A percentile compares a stretch with the other conserved stretches of the same genome.
Evolutionary conservation across 2,329 filamentous ascomycete species (phyloP).

Genomic region (Trichoderma afroharzianum): DNA sequence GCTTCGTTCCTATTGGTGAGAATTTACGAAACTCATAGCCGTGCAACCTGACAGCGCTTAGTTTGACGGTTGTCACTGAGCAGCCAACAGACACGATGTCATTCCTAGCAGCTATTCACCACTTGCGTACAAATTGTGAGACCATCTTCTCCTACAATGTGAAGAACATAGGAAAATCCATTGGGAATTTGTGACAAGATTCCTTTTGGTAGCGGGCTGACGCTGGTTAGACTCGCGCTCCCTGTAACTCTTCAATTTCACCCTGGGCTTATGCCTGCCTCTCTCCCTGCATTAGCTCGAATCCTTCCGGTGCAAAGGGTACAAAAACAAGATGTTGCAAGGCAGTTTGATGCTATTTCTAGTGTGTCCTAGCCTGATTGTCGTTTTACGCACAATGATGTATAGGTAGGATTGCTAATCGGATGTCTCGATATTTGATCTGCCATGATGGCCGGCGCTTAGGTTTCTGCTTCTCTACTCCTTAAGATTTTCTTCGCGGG

Average conservation of each 20-base stretch:
- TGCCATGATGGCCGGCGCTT: not conserved
- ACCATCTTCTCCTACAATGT: not conserved
- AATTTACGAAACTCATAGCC: not conserved
- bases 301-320: not conserved
- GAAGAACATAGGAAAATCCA: not conserved
- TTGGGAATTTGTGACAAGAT: not conserved
- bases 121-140: not conserved
- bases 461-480: not conserved
- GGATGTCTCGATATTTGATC: not conserved
- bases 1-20: not conserved
- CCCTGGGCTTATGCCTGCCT: not conserved
- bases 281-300: slow-evolving; percentile 11
- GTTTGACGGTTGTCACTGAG: not conserved
- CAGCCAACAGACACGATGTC: not conserved
- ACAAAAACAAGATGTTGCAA: not conserved
- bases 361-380: not conserved
- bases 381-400: not conserved
- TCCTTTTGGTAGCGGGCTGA: not conserved
- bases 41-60: not conserved
- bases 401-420: not conserved
- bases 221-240: not conserved
- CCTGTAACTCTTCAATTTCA: not conserved
- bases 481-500: not conserved
- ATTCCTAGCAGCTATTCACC: not conserved
- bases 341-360: not conserved